These are phyloP conservation scores for Catharanthus roseus DNA, from an alignment of 257 asterid genomes.

Conservation along the genomic window DNA sequence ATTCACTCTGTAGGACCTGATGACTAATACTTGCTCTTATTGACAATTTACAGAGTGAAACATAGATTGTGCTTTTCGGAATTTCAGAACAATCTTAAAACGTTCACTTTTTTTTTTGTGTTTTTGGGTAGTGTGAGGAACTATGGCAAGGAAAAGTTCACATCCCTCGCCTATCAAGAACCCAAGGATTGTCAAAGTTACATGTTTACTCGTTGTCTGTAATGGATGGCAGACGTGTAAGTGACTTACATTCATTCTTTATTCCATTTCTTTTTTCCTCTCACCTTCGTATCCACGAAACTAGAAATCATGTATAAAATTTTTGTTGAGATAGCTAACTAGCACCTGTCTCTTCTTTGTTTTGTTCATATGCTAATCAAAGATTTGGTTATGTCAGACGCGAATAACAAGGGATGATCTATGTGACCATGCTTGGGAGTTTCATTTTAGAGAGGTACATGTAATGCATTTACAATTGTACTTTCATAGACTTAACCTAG, in stretches of 20 bases:
- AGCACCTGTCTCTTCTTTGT: conserved; percentile 1
- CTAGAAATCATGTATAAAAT: not conserved
- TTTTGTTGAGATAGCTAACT: too few species aligned
- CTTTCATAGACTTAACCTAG: too few species aligned
- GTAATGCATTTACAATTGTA: too few species aligned
- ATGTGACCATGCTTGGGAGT: conserved; percentile 73
- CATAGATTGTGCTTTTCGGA: not conserved
- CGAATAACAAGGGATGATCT: conserved; percentile 64
- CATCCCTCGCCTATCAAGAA: conserved; percentile 62
- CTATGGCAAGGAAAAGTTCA: conserved; percentile 77
- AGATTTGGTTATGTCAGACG: conserved; percentile 37
- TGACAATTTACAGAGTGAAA: not conserved
- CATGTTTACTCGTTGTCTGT: conserved; percentile 53
- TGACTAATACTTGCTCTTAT: not conserved
- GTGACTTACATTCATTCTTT: conserved; percentile 7
- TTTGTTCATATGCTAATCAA: conserved; percentile 17
- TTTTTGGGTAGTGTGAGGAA: conserved; percentile 57
- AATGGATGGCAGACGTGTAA: conserved; percentile 70
- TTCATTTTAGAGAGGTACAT: conserved; percentile 65
- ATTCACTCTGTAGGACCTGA: not conserved
- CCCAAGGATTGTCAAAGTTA: conserved; percentile 46
- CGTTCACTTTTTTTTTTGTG: too few species aligned
- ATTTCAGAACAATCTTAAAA: not conserved
- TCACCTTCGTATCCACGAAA: not conserved
- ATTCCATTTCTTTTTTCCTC: not conserved